A percentile compares a stretch with the other conserved stretches of the same genome.
phyloP scores from a whole-genome alignment of 2,329 filamentous ascomycete species.

The Talaromyces sp. region DNA sequence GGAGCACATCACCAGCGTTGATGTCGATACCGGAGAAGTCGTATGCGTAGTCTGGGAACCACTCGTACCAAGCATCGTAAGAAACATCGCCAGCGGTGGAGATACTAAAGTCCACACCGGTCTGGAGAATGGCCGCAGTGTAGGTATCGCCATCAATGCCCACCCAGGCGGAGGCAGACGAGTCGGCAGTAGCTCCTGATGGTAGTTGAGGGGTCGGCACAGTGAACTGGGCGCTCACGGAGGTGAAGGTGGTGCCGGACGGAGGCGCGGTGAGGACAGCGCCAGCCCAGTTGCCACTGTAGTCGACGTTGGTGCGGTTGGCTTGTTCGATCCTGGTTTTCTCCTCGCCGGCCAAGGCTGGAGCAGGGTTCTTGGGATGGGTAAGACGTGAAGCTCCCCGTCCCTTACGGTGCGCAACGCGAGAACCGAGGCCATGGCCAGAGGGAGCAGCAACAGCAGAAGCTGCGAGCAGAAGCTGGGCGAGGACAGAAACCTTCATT shows the following conservation, averaged over 20 bases:
- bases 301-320: constrained; percentile 41
- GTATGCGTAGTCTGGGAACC: constrained; percentile 53
- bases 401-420: constrained; percentile 22
- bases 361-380: constrained; percentile 15
- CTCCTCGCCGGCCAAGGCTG: neutral
- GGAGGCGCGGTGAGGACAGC: constrained; percentile 45
- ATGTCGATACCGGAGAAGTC: constrained; percentile 46
- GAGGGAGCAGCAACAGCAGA: constrained; percentile 17
- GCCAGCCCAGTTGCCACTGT: constrained; percentile 56
- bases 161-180: constrained; percentile 53
- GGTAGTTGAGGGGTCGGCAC: constrained; percentile 46
- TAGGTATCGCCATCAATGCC: constrained; percentile 58
- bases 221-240: constrained; percentile 40
- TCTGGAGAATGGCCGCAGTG: constrained; percentile 49
- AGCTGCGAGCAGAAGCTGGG: constrained; percentile 15
- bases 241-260: constrained; percentile 43
- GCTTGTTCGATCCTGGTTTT: constrained; percentile 5
- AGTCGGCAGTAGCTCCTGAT: constrained; percentile 30
- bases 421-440: constrained; percentile 19
- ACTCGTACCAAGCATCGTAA: constrained; percentile 57
- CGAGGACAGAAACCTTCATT: neutral
- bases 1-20: constrained; percentile 41
- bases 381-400: constrained; percentile 18
- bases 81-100: constrained; percentile 32
- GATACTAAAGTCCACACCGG: constrained; percentile 52